phyloP scores from a whole-genome alignment of 257 asterid species.

The Misopates orontium region DNA sequence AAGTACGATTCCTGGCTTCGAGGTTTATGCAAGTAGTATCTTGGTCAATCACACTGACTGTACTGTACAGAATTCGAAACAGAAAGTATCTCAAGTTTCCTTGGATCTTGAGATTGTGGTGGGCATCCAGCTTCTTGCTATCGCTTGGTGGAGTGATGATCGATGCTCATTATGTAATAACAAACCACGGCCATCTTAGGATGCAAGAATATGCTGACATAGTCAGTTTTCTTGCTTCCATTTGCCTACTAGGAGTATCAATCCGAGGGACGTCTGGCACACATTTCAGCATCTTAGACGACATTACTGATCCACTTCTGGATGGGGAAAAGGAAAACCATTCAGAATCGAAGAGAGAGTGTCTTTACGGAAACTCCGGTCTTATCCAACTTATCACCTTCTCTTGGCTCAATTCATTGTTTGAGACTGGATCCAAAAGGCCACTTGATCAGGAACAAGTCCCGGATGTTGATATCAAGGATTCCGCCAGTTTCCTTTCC shows the following conservation, averaged over 20 bases:
- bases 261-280: constrained; percentile 62
- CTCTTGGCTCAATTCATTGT: constrained; percentile 91
- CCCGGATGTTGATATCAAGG: constrained; percentile 71
- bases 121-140: constrained; percentile 67
- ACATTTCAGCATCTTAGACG: constrained; percentile 27
- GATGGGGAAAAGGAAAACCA: constrained; percentile 43
- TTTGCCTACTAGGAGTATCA: constrained; percentile 50
- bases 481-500: constrained; percentile 71
- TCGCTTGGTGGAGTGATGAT: constrained; percentile 50
- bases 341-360: constrained; percentile 42
- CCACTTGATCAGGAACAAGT: constrained; percentile 83
- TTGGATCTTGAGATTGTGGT: constrained; percentile 74
- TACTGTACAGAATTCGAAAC: constrained; percentile 38
- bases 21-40: constrained; percentile 56
- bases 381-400: constrained; percentile 74
- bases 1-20: constrained; percentile 43
- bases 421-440: constrained; percentile 68
- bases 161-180: constrained; percentile 41
- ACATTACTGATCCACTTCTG: constrained; percentile 55
- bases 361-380: constrained; percentile 67
- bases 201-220: constrained; percentile 51
- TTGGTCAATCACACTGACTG: constrained; percentile 56
- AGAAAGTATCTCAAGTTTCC: constrained; percentile 48
- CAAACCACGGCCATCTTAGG: constrained; percentile 32
- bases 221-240: constrained; percentile 50